Evolutionary conservation across 169 alveolate genomes (phyloP), one percentile per base, ranked within the genome.

Genomic region (Neospora caninum): DNA sequence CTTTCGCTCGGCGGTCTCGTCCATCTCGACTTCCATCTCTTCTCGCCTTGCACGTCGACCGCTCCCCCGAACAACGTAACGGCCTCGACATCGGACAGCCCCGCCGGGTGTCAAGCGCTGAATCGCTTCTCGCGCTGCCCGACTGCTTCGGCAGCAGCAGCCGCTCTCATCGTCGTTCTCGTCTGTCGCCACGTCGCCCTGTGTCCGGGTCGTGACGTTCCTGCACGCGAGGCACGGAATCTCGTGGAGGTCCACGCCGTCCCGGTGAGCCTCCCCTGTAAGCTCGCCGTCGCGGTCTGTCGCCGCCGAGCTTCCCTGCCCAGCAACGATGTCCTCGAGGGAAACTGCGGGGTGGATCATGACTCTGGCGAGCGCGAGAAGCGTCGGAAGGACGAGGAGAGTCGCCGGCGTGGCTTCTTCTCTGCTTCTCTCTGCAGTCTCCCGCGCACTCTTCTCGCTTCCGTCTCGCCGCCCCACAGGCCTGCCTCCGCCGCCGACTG

Each of bases 91-190:
- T 0, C 39, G 39, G 45, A n/a, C 42, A 41, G 89, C 89, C 0
- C 67, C 27, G 39, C 89, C 64, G 1, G 41, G 89, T 18, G 34
- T 39, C 64, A 82, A 31, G 36, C 89, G 64, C 41, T 25, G 58
- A 7, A 41, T 67, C 34, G 89, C 89, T 7, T 22, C 89, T 7
- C 43, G 43, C 69, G 89, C 53, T 2, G 39, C 67, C 16, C 25
- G 67, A 34, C 89, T 82, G 64, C 89, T 82, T 22, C 53, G 41
- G 64, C 89, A 82, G 64, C 67, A 82, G 89, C 53, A 82, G 31
- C 89, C 86, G 1, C 13, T 29, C 13, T n/a, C 86, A 10, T 78
- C 49, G 22, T 36, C 86, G 43, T 78, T 38, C 45, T n/a, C 31
- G 43, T 20, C 86, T 22, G 86, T n/a, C 39, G 9, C 86, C 45